Base-by-base conservation (phyloP, 345 rosid species). In the Adansonia digitata region DNA sequence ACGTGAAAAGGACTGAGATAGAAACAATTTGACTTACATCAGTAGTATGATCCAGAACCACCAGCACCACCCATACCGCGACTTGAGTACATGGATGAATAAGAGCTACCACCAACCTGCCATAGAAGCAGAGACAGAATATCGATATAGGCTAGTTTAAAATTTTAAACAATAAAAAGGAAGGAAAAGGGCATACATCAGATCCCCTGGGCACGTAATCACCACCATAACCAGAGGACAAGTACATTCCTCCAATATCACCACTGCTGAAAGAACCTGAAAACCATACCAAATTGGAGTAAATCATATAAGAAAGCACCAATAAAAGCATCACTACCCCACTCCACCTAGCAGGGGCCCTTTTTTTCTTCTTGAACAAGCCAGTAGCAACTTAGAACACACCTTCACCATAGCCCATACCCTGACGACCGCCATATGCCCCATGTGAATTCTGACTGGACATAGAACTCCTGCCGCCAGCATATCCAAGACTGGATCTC, bases 11-110 rank as follows among this genome's bases (percentile, higher is more conserved):
- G 81, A 77, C 67, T 14, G 35, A 43, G 40, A 53, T 73, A 52
- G 62, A 12, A 75, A 71, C n/a, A 49, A 37, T 55, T 71, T 49
- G 71, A 82, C 91, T 82, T 83, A 88, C 88, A 82, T 89, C 81
- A 95, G 73, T 95, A 95, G 82, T 93, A 95, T 71, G 97, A 89
- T 31, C 99, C 94, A 59, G 94, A 90, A 81, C 97, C 91, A 83
- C 98, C 82, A 31, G 82, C 71, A 74, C 97, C 89, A 20, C 94
- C 91, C 84, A 85, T 79, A 51, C 97, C 87, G 77, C 97, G 99
- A 82, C 92, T 81, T 7, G 98, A 80, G 78, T 95, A 93, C 76
- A 90, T 66, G 20, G 98, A 90, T 46, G 99, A 88, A 80, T 95
- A 95, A 29, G 97, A 89, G 80, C 94, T 86, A 81, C 97, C 85